Conservation (phyloP, 1,284 basidiomycete species). For the Puccinia hordei region DNA sequence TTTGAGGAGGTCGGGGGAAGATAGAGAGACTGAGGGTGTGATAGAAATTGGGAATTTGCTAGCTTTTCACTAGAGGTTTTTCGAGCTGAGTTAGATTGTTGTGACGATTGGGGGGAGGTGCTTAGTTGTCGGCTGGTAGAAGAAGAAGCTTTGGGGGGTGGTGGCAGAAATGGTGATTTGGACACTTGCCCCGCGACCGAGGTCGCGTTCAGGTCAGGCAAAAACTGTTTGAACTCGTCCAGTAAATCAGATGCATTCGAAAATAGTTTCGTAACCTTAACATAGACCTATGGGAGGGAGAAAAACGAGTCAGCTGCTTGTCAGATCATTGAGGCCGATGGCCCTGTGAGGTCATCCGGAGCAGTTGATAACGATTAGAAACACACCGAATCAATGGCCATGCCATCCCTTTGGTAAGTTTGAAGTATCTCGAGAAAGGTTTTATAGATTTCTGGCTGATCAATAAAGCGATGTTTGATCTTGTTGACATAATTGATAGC, state of each 20-base stretch:
- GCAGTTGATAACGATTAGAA: neutral
- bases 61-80: slow-evolving; percentile 21
- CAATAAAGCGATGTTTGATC: slow-evolving; percentile 50
- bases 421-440: slow-evolving; percentile 50
- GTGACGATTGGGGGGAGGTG: slow-evolving; percentile 29
- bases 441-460: slow-evolving; percentile 51
- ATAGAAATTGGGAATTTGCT: neutral
- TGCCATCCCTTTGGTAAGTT: slow-evolving; percentile 50
- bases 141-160: slow-evolving; percentile 8
- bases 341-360: neutral
- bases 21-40: slow-evolving; percentile 7
- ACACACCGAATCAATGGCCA: slow-evolving; percentile 48
- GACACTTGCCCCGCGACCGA: neutral
- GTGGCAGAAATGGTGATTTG: slow-evolving; percentile 19
- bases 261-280: slow-evolving; percentile 47
- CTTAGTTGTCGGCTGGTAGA: slow-evolving; percentile 3
- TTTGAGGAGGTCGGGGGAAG: neutral
- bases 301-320: neutral
- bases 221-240: slow-evolving; percentile 50
- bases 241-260: slow-evolving; percentile 36
- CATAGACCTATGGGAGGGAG: slow-evolving; percentile 39
- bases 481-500: slow-evolving; percentile 51
- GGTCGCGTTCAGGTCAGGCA: slow-evolving; percentile 43
- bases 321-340: neutral
- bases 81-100: slow-evolving; percentile 2